Evolutionary conservation across 2,329 filamentous ascomycete species (phyloP).

Genomic region (Periconia sp.): DNA sequence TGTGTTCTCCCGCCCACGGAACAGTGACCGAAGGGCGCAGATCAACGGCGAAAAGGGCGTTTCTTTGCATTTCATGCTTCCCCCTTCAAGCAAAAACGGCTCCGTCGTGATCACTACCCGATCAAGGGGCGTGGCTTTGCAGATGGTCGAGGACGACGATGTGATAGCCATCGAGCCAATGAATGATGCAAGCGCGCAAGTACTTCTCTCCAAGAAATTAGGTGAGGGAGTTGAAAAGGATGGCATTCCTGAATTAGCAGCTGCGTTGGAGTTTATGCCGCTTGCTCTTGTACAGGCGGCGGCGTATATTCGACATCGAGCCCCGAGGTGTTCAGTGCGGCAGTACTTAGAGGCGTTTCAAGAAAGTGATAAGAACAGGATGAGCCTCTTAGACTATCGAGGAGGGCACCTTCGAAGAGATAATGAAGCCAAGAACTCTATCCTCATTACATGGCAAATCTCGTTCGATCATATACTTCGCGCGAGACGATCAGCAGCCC

Average conservation of each 20-base stretch:
- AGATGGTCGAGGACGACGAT: slow-evolving; percentile 13
- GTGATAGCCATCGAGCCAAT: slow-evolving; percentile 14
- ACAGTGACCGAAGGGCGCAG: too few species aligned
- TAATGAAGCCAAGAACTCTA: slow-evolving; percentile 37
- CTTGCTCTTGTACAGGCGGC: slow-evolving; percentile 43
- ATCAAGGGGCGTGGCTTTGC: slow-evolving; percentile 3
- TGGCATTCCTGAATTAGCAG: slow-evolving; percentile 8
- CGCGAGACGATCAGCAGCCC: slow-evolving; percentile 37
- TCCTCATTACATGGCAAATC: slow-evolving; percentile 46
- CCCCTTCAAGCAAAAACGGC: slow-evolving; percentile 7
- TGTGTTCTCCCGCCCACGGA: background rate
- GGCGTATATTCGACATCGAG: slow-evolving; percentile 33
- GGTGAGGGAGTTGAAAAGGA: background rate
- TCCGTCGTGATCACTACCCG: slow-evolving; percentile 14
- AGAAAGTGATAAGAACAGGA: slow-evolving; percentile 36
- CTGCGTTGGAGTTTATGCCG: slow-evolving; percentile 38
- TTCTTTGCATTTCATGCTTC: background rate
- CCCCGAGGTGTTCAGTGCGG: slow-evolving; percentile 13
- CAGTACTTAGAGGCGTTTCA: slow-evolving; percentile 50
- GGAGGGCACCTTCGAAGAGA: slow-evolving; percentile 39
- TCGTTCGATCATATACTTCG: slow-evolving; percentile 41
- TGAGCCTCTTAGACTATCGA: slow-evolving; percentile 22
- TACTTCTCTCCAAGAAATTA: slow-evolving; percentile 11
- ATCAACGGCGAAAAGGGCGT: too few species aligned
- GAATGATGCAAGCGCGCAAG: slow-evolving; percentile 4